Evolutionary conservation across 2,329 filamentous ascomycete species (phyloP), one percentile per base, ranked within the genome.

Genomic region (Colletotrichum somersetense): DNA sequence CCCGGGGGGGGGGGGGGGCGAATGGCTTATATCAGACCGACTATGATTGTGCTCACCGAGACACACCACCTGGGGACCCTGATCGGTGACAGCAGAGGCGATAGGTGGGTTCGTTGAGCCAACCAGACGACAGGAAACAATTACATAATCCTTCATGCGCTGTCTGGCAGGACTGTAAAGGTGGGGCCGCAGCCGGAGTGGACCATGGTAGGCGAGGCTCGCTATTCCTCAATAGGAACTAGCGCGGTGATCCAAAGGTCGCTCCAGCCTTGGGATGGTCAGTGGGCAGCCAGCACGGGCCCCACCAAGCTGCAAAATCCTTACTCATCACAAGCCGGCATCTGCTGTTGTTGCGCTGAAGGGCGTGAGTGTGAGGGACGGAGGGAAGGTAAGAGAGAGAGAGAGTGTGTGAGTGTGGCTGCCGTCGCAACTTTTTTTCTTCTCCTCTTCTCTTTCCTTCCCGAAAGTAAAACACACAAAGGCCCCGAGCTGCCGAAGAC

Each of bases 401-500:
- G 52, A 20, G 52, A 11, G 18, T 11, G 52, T 6, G 18, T n/a
- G 52, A 35, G 52, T 11, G 52, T 56, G 53, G 53, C 33, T 38
- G 30, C 20, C 20, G 33, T 56, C 26, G 12, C 12, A 33, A 10
- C 6, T 55, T 33, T 33, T 33, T 18, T 33, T 26, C 20, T 35
- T 35, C 12, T 11, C 23, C 10, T 16, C 20, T 14, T 56, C 26
- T 26, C 50, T 57, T 40, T 48, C 18, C 20, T 26, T 48, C 18
- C 18, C 30, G 8, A 46, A 40, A 38, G 42, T 14, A 57, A 53
- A 44, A 46, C 30, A 6, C 52, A 6, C 52, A 52, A 71, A 38
- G 68, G 52, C 44, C 44, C 68, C 68, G 52, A 52, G 58, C 58
- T 67, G 50, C 64, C 65, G 68, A 48, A 62, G 65, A 63, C 35